Base-by-base conservation (phyloP, 805 yeast species). In the Candida gorgasii region DNA sequence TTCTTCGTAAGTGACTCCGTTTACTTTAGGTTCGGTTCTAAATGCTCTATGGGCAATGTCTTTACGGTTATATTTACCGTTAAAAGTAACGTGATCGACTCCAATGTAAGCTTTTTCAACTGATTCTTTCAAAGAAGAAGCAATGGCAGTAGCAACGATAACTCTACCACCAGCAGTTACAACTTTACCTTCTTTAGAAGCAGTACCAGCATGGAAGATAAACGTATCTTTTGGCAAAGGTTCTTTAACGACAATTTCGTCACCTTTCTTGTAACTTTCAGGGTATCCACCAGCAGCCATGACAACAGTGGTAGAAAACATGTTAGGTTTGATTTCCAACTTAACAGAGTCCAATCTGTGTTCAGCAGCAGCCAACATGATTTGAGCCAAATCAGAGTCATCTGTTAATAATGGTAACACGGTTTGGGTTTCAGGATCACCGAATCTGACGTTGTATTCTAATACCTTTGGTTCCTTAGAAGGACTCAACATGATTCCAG, bases 351-450 rank as follows among this genome's bases (percentile, higher is more conserved):
- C 99, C 51, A 93, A 78, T 64, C 98, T 78, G 65, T 86, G 95
- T 63, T 92, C 96, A 34, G 93, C 96, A 51, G 95, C 84, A 35
- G 98, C 99, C 42, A 92, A 67, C 78, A 95, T 80, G 36, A 93
- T 81, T 65, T 90, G 89, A 36, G 97, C 93, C 58, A 93, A 75
- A 66, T 93, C 99, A n/a, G 97, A 84, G 42, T 82, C 85, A 31
- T 80, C 79, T 36, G 87, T 71, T 49, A 93, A 71, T 58, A 93
- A 75, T 15, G 97, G 97, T 58, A 93, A 72, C 17, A 93, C 96
- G 2, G 97, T 87, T 72, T 93, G 99, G 26, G 98, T 93, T 70
- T 93, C 99, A 52, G 99, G 99, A 64, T 93, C 99, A 49, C 99
- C 99, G 54, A 93, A 95, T 68, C 99, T 83, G 39, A 95, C 98